Evolutionary conservation across 176 grass and related monocot species (phyloP).

Genomic region (Stipa capillata): DNA sequence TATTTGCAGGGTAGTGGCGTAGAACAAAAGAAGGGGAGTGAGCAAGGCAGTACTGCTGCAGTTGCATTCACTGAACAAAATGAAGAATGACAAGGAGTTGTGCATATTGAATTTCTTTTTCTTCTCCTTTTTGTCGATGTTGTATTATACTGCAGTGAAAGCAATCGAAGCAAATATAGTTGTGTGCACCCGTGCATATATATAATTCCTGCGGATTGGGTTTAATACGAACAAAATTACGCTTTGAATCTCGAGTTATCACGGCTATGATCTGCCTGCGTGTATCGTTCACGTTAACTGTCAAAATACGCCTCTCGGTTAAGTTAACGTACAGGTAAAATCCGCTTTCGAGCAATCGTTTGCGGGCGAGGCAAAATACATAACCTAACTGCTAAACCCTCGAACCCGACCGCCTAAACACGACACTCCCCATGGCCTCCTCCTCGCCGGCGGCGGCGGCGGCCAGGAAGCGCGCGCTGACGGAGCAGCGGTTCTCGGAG

Average conservation of each 20-base stretch:
- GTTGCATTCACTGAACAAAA: not conserved
- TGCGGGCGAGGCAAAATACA: not conserved
- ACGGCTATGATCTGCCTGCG: not conserved
- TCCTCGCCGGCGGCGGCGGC: slow-evolving; percentile 25
- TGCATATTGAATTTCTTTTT: not conserved
- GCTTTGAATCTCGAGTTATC: not conserved
- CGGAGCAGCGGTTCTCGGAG: slow-evolving; percentile 56
- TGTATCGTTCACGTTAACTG: not conserved
- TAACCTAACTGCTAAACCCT: not conserved
- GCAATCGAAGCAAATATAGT: not conserved
- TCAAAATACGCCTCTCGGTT: not conserved
- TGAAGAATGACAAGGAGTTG: not conserved
- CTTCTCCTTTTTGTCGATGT: not conserved
- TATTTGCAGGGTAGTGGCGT: slow-evolving; percentile 7
- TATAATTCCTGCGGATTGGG: not conserved
- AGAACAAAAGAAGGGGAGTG: not conserved
- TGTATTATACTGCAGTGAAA: not conserved
- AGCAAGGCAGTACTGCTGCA: not conserved
- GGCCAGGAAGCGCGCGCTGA: slow-evolving; percentile 49
- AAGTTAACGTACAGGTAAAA: not conserved
- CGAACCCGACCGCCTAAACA: not conserved
- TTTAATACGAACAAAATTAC: not conserved
- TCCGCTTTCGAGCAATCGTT: not conserved
- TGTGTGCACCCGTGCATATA: not conserved
- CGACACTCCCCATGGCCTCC: slow-evolving; percentile 16